These are phyloP conservation scores for Aspergillus saccharolyticus DNA, from an alignment of 495 filamentous ascomycete genomes.

Conservation along the genomic window DNA sequence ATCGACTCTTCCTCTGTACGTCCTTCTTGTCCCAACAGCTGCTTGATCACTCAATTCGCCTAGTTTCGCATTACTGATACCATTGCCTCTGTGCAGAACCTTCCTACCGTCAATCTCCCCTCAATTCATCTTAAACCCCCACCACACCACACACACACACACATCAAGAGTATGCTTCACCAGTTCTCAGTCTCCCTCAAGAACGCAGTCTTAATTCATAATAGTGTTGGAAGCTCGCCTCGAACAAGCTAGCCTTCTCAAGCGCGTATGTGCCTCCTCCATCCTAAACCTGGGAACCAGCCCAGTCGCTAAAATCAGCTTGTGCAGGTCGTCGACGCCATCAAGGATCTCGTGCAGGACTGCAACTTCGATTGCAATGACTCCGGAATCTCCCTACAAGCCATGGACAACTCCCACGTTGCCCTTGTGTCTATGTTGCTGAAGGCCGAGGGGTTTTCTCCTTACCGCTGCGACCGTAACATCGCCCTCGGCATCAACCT, in stretches of 20 bases:
- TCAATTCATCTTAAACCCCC: constrained; percentile 2
- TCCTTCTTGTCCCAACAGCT: not conserved
- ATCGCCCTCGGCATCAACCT: constrained; percentile 98
- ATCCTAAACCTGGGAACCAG: constrained; percentile 5
- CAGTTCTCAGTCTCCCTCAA: not conserved
- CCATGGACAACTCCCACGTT: constrained; percentile 99
- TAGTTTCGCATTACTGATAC: not conserved
- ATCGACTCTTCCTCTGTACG: constrained; percentile 1
- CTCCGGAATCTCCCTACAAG: constrained; percentile 94
- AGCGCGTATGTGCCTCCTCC: constrained; percentile 63
- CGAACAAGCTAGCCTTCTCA: constrained; percentile 89
- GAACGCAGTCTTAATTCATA: constrained; percentile 12
- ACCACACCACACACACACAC: constrained; percentile 11
- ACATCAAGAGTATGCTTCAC: constrained; percentile 31
- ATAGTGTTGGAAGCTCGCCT: constrained; percentile 94
- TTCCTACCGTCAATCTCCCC: constrained; percentile 2
- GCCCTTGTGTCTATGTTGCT: constrained; percentile 98
- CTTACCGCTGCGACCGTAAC: constrained; percentile 98
- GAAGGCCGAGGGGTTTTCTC: constrained; percentile 90
- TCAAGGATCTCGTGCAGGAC: constrained; percentile 98
- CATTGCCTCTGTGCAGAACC: not conserved
- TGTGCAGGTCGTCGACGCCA: constrained; percentile 86
- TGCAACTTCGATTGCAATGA: constrained; percentile 99
- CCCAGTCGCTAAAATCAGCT: constrained; percentile 8
- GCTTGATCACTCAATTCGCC: not conserved